A percentile compares a stretch with the other conserved stretches of the same genome.
These are phyloP conservation scores for Yamadazyma conglobata DNA, from an alignment of 1,139 yeast species.

Conservation along the genomic window DNA sequence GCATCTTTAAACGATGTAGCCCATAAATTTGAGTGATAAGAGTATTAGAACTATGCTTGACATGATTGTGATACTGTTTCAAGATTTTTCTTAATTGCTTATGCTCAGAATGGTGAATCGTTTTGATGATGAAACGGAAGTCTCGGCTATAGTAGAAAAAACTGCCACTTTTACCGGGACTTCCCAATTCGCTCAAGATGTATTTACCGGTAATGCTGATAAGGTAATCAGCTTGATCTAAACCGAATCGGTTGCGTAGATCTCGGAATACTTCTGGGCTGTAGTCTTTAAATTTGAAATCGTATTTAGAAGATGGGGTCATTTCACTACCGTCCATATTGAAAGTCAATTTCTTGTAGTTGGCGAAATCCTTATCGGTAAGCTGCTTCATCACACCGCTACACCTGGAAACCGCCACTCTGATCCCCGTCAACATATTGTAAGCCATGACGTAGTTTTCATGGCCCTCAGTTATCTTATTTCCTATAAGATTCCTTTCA, in stretches of 20 bases:
- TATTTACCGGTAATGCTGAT: conserved; percentile 91
- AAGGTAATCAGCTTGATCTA: conserved; percentile 94
- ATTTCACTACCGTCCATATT: conserved; percentile 84
- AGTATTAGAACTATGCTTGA: conserved; percentile 81
- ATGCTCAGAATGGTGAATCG: conserved; percentile 93
- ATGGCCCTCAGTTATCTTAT: conserved; percentile 87
- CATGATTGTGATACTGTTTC: conserved; percentile 76
- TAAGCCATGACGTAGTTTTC: conserved; percentile 92
- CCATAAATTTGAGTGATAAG: conserved; percentile 93
- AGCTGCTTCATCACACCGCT: conserved; percentile 81
- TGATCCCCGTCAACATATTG: conserved; percentile 94
- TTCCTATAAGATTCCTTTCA: conserved; percentile 69
- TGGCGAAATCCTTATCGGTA: conserved; percentile 63
- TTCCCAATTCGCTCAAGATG: conserved; percentile 85
- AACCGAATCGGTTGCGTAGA: conserved; percentile 69
- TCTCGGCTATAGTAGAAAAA: conserved; percentile 94
- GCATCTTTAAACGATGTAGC: conserved; percentile 88
- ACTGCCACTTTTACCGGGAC: conserved; percentile 97
- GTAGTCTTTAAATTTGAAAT: conserved; percentile 95
- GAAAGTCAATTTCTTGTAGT: conserved; percentile 77
- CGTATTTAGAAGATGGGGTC: conserved; percentile 91
- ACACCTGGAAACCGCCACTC: conserved; percentile 91
- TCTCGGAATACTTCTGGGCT: conserved; percentile 93
- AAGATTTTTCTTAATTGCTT: conserved; percentile 72
- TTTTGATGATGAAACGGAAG: conserved; percentile 89